Evolutionary conservation across 371 early-diverging fungal genomes (phyloP), one percentile per base, ranked within the genome.

Genomic region (Mortierella sp.): DNA sequence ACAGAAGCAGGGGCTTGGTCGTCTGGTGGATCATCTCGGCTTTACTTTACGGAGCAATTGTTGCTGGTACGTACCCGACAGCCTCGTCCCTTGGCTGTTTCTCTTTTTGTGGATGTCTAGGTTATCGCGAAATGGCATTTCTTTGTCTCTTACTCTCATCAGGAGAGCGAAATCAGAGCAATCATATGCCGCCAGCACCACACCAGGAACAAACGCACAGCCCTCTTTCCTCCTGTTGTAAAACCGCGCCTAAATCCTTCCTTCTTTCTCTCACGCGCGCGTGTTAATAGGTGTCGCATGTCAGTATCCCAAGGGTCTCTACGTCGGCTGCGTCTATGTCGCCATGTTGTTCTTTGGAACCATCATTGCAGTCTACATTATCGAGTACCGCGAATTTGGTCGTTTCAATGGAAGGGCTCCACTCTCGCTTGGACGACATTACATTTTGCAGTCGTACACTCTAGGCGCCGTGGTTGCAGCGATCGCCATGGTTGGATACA

Each of bases 241-340:
- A n/a, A n/a, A n/a, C n/a, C n/a, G n/a, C n/a, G n/a, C n/a, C n/a
- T n/a, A n/a, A n/a, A n/a, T n/a, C n/a, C n/a, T n/a, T n/a, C n/a
- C n/a, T n/a, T n/a, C n/a, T n/a, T n/a, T n/a, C n/a, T n/a, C n/a
- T n/a, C n/a, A n/a, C n/a, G n/a, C n/a, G n/a, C 37, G 6, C 24
- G 22, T 27, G 25, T 50, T 14, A 52, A 49, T 37, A 74, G 74
- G 74, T 17, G 74, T 74, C 29, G 46, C 67, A 10, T 74, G 74
- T 21, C 74, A 74, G 44, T 74, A 74, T 39, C 74, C 74, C 6
- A 74, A 74, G 49, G 74, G 74, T 16, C 51, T 74, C 0, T 74
- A 74, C 44, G 63, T 74, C 8, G 74, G 74, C 0, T 29, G 29
- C 16, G 57, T 27, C 0, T 74, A 74, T 24, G 53, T 63, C 1